Evolutionary conservation across 768 basidiomycete species (phyloP).

Genomic region (Leccinum longicurvipes): DNA sequence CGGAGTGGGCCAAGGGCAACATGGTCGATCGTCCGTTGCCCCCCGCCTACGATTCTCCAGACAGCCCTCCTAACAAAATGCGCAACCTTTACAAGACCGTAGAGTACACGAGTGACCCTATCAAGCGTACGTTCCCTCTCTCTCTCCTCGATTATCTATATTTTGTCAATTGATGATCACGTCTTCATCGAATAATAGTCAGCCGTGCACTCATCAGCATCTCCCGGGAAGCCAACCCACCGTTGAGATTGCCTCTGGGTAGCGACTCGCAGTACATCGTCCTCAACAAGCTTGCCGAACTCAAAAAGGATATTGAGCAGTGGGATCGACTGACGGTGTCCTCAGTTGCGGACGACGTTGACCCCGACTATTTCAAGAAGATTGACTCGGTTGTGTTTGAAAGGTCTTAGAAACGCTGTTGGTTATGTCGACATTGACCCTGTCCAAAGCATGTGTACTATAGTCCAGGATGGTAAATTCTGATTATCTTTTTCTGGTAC

Average conservation of each 20-base stretch:
- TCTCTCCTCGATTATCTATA: not conserved
- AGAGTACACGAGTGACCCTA: not conserved
- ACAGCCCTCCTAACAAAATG: constrained; percentile 16
- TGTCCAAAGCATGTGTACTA: not conserved
- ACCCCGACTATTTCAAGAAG: constrained; percentile 14
- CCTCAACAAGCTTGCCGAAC: constrained; percentile 13
- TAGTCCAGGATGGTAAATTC: not conserved
- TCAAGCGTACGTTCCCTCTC: constrained; percentile 9
- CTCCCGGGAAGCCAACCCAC: constrained; percentile 18
- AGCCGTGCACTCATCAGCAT: constrained; percentile 13
- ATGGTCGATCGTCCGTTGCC: constrained; percentile 16
- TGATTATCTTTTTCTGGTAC: not conserved
- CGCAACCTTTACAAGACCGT: constrained; percentile 2
- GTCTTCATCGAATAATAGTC: constrained; percentile 15
- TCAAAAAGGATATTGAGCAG: constrained; percentile 15
- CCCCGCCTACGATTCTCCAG: constrained; percentile 12
- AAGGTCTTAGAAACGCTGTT: not conserved
- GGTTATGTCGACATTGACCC: not conserved
- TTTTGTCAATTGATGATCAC: not conserved
- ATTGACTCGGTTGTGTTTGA: not conserved
- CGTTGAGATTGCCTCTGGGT: constrained; percentile 21
- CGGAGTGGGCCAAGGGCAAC: constrained; percentile 19
- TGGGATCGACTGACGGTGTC: constrained; percentile 14
- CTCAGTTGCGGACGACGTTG: constrained; percentile 21
- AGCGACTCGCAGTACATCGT: constrained; percentile 16